Evolutionary conservation across 768 basidiomycete species (phyloP), one percentile per base, ranked within the genome.

Genomic region (Tulasnella sp.): DNA sequence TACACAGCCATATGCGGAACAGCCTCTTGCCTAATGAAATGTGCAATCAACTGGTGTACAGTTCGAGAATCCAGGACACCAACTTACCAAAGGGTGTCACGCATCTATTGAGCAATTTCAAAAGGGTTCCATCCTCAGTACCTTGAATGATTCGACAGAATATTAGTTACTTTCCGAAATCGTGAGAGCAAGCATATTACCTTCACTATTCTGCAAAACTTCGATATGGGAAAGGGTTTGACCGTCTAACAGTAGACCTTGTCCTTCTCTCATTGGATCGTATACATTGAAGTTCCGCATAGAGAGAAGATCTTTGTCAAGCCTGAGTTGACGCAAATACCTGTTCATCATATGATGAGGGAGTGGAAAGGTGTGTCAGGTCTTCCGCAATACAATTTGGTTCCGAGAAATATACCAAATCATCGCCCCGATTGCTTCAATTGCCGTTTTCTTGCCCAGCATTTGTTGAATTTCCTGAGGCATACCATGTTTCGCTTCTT

Each of bases 211-310:
- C 42, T 88, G 67, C 43, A 99, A 67, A 46, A 91, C 89, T 72
- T 99, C 95, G 55, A 99, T 73, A 63, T 99, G 95, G 13, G 88
- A 84, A 47, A 99, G 71, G 0, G 90, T 92, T 63, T 96, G 91
- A 2, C 95, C 95, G 64, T 99, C 92, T 37, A 99, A 71, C 0
- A 86, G 74, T 49, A 98, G 67, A 5, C 80, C 85, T 61, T 81
- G 73, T n/a, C 90, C 91, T 54, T 75, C 74, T 62, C 83, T 81
- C 77, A 96, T 89, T 0, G 95, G 95, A 64, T 96, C 90, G 61
- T 93, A 95, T 33, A 95, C 72, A 58, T 96, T 92, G 73, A 99
- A 99, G 62, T 98, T 98, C 68, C 79, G 84, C 83, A 95, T 91
- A 48, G 81, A 86, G 60, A 99, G 65, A 49, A 99, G 79, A 57